Conservation (phyloP, 176 grass and related monocot genomes). For the Otatea glauca region DNA sequence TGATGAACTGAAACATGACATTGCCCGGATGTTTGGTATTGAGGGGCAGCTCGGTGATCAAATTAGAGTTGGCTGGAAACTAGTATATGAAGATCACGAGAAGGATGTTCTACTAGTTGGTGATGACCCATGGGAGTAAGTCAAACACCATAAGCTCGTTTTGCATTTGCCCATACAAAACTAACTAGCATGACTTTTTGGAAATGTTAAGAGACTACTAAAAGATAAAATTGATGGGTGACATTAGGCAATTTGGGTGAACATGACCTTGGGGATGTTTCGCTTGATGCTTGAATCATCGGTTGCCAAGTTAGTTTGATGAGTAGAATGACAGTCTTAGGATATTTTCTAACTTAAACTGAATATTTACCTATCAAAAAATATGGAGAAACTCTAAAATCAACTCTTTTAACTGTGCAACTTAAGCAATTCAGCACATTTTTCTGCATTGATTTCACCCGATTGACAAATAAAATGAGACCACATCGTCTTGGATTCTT, state of each 20-base stretch:
- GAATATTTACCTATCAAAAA: conserved; percentile 29
- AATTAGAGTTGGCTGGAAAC: conserved; percentile 80
- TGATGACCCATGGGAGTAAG: conserved; percentile 93
- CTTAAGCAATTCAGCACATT: conserved; percentile 5
- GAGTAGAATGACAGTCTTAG: not conserved
- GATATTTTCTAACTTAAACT: not conserved
- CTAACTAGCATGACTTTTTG: conserved; percentile 18
- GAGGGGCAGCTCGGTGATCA: conserved; percentile 79
- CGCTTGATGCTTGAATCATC: not conserved
- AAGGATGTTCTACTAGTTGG: conserved; percentile 87
- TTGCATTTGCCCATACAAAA: not conserved
- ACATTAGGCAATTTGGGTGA: not conserved
- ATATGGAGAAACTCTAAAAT: not conserved
- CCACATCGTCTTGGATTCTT: not conserved
- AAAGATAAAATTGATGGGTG: not conserved
- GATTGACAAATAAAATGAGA: conserved; percentile 16
- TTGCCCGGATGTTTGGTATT: conserved; percentile 81
- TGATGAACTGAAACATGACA: conserved; percentile 67
- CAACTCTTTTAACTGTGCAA: not conserved
- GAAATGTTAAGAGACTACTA: not conserved
- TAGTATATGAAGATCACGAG: conserved; percentile 84
- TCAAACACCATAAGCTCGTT: conserved; percentile 35
- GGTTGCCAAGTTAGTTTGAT: conserved; percentile 19
- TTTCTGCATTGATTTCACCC: conserved; percentile 1
- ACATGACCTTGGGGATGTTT: conserved; percentile 16